Base-by-base conservation (phyloP, 441 rosid genomes). In the Oxalis stricta region DNA sequence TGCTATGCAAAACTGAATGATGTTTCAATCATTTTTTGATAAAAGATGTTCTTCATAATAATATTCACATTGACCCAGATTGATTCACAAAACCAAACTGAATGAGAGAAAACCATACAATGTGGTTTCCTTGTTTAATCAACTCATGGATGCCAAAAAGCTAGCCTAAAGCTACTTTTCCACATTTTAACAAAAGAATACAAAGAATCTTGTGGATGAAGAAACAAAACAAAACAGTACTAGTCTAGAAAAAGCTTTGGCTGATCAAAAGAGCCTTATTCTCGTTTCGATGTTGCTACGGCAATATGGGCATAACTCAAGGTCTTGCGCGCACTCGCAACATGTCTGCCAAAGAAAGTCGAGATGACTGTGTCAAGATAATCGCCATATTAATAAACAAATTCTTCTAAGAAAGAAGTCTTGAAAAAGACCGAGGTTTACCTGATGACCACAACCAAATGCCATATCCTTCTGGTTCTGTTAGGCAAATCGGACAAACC, bases 381-480 rank as follows among this genome's bases (percentile, higher is more conserved):
- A 15, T 38, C 28, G 3, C 19, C 3, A 23, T 16, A 24, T 23
- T 21, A 11, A 30, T 41, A 19, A 14, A 15, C 11, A 1, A 2
- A 17, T 11, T 35, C 14, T 6, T 26, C 1, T 6, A 26, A 26
- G 10, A 13, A 14, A 8, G 5, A 30, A 23, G 14, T 6, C n/a
- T 5, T 19, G 12, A 10, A 11, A 31, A 19, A 10, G 10, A 13
- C 26, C 5, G 37, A 18, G 37, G 17, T 40, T 48, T 60, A 69
- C 71, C 71, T 65, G 85, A 71, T 77, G 85, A 16, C 81, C 85
- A 23, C 85, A 77, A 30, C 85, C 85, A 41, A 77, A 77, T 30
- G 85, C 85, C 85, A 77, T 77, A 63, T 71, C 63, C 37, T 71
- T 77, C 3, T 58, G n/a, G 51, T 46, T 69, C 60, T 39, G 65